Evolutionary conservation across 1,284 basidiomycete genomes (phyloP), one percentile per base, ranked within the genome.

Genomic region (Puccinia triticina): DNA sequence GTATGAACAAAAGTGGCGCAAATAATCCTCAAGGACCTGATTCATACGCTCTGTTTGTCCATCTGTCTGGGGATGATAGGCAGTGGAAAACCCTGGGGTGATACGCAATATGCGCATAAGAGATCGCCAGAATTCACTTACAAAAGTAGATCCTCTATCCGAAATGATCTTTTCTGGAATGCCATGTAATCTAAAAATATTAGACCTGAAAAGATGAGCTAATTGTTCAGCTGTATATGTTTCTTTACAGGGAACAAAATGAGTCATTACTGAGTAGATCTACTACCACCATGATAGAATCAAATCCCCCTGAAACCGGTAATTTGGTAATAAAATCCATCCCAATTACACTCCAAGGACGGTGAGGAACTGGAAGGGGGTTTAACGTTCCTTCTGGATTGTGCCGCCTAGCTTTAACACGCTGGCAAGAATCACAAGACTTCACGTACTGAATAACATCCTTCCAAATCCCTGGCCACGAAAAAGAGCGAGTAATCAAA

Each of bases 351-450:
- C 40, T 43, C 40, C 40, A 43, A 7, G 40, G 40, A 43, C 40
- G 12, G 12, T 43, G 4, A 43, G 40, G 40, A 43, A 43, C 12
- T 43, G 40, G 40, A 7, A 43, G 12, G 12, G 40, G 40, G 40
- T 7, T 12, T 12, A 43, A 12, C 12, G 40, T 43, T 43, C 40
- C 40, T 43, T 43, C 40, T 4, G 40, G 40, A 43, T 4, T 43
- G 7, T 43, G 40, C 12, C 40, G 4, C 12, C 12, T 4, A 7
- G 81, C 34, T 76, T 89, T 89, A 64, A 83, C 85, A 3, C 85
- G 84, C 10, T 83, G 71, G 78, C 89, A 89, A 0, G 83, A 83
- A 11, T 86, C 84, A 77, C 88, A 89, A 1, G 64, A 46, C 12
- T 23, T 53, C n/a, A 69, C 40, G 34, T 32, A 71, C 5, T 10